Evolutionary conservation across 441 rosid species (phyloP).

Genomic region (Rhodomyrtus psidioides): DNA sequence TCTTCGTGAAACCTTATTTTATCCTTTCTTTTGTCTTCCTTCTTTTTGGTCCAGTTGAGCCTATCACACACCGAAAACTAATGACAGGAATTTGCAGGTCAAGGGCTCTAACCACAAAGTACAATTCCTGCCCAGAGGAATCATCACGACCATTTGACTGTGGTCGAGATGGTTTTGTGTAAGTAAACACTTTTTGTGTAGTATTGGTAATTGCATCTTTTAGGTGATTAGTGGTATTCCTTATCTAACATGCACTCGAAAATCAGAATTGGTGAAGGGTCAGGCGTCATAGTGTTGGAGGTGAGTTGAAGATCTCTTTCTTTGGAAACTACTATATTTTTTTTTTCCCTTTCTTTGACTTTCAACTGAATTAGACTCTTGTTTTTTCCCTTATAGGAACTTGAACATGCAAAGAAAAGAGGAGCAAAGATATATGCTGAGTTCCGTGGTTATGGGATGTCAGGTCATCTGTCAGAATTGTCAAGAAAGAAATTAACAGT

Average conservation of each 20-base stretch:
- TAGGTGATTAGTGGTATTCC: neutral
- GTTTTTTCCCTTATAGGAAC: slow-evolving; percentile 40
- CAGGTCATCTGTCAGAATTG: slow-evolving; percentile 41
- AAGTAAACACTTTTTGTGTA: slow-evolving; percentile 22
- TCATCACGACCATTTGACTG: slow-evolving; percentile 96
- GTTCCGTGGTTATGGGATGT: slow-evolving; percentile 96
- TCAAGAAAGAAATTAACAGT: neutral
- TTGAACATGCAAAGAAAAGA: slow-evolving; percentile 85
- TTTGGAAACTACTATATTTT: neutral
- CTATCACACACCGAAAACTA: neutral
- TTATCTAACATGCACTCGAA: slow-evolving; percentile 1
- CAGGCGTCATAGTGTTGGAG: slow-evolving; percentile 80
- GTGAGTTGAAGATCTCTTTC: slow-evolving; percentile 27
- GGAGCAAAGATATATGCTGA: slow-evolving; percentile 91
- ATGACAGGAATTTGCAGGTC: slow-evolving; percentile 37
- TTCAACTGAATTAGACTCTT: neutral
- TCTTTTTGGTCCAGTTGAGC: neutral
- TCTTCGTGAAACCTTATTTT: neutral
- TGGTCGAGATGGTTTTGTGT: slow-evolving; percentile 97
- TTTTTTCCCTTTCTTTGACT: neutral
- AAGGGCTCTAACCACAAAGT: slow-evolving; percentile 80
- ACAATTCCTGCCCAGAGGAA: slow-evolving; percentile 68
- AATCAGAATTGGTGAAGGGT: slow-evolving; percentile 91
- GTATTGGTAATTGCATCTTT: neutral
- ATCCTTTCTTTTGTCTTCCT: neutral